Evolutionary conservation across 352 stramenopile species (phyloP).

Genomic region (Globisporangium emineosum): DNA sequence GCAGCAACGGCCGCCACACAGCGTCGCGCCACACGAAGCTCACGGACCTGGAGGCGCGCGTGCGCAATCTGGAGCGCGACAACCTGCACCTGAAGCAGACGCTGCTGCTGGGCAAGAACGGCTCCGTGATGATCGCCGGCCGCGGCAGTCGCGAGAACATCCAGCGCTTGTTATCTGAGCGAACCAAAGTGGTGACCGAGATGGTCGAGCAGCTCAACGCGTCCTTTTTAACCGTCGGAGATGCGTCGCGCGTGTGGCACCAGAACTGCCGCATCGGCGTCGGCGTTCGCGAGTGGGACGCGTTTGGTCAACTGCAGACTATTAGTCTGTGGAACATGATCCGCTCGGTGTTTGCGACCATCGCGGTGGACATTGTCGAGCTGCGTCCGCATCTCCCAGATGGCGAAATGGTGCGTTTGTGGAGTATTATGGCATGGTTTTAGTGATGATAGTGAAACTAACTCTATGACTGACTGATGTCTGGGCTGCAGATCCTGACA

Average conservation of each 20-base stretch:
- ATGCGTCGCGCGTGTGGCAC: conserved; percentile 72
- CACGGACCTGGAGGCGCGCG: conserved; percentile 67
- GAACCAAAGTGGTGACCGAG: conserved; percentile 74
- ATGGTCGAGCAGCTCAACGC: conserved; percentile 81
- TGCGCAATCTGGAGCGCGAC: conserved; percentile 64
- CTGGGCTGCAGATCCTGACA: conserved; percentile 77
- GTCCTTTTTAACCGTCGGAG: conserved; percentile 58
- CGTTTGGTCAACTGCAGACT: conserved; percentile 58
- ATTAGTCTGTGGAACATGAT: conserved; percentile 85
- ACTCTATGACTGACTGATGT: not conserved
- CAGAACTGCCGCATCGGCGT: conserved; percentile 70
- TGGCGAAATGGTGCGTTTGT: conserved; percentile 56
- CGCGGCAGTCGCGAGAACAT: conserved; percentile 34
- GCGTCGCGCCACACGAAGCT: conserved; percentile 58
- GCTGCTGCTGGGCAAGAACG: conserved; percentile 62
- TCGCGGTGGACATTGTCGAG: conserved; percentile 79
- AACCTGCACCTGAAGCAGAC: conserved; percentile 79
- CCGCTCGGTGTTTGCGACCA: conserved; percentile 71
- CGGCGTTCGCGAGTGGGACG: conserved; percentile 78
- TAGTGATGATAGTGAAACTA: no score
- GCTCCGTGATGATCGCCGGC: conserved; percentile 36
- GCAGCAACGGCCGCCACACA: conserved; percentile 6
- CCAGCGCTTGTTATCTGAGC: conserved; percentile 53
- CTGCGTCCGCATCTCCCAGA: conserved; percentile 69
- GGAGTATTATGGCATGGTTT: no score